These are phyloP conservation scores for Coemansia biformis DNA, from an alignment of 192 early-diverging fungal genomes.

Conservation along the genomic window DNA sequence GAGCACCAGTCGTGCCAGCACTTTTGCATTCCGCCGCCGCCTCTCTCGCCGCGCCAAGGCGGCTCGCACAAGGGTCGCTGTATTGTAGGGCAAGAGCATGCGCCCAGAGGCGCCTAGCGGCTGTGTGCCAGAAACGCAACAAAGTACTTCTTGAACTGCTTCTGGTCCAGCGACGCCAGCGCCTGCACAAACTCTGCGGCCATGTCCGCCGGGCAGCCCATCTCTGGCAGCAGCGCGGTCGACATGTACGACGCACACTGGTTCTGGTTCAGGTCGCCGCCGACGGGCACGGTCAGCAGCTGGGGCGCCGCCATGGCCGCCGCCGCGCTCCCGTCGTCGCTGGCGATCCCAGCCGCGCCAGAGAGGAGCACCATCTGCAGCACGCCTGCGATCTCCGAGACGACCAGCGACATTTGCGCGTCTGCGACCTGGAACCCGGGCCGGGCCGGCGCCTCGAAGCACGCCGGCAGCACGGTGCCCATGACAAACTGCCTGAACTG, in stretches of 20 bases:
- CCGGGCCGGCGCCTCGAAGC: conserved; percentile 78
- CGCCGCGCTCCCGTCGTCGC: conserved; percentile 16
- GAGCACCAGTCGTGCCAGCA: no score
- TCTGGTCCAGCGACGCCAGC: conserved; percentile 59
- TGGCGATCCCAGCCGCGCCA: conserved; percentile 26
- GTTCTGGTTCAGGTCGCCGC: conserved; percentile 38
- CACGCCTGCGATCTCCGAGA: conserved; percentile 49
- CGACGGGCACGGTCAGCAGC: conserved; percentile 23
- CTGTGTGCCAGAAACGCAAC: conserved; percentile 28
- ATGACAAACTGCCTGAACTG: conserved; percentile 72
- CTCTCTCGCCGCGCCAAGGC: no score
- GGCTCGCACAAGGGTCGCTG: no score
- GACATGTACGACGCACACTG: conserved; percentile 40
- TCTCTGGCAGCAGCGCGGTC: conserved; percentile 25
- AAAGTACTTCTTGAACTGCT: conserved; percentile 70
- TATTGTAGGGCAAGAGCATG: no score
- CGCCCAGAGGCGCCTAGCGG: no score
- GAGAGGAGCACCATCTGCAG: conserved; percentile 46
- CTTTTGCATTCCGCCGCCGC: no score
- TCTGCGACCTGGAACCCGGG: conserved; percentile 66
- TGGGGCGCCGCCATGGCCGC: conserved; percentile 24
- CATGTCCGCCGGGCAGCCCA: conserved; percentile 58
- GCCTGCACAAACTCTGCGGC: conserved; percentile 71
- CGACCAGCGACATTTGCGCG: conserved; percentile 68
- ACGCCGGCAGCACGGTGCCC: conserved; percentile 62